A percentile compares a stretch with the other conserved stretches of the same genome.
These are phyloP conservation scores for Chenopodium suecicum DNA, from an alignment of 148 eudicot species.

Conservation along the genomic window DNA sequence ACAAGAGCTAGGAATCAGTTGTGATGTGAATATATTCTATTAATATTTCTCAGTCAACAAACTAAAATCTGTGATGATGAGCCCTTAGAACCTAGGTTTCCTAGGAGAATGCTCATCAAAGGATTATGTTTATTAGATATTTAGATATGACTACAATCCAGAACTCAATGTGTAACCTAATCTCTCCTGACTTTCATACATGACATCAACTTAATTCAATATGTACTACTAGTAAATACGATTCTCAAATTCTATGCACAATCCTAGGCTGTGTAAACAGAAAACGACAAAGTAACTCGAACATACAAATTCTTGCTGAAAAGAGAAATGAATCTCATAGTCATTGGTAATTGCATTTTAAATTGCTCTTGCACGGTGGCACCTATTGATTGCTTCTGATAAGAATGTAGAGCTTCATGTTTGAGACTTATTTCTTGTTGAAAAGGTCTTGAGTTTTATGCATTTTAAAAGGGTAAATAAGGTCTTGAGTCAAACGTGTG, in stretches of 20 bases:
- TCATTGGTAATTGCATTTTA: too few relatives aligned
- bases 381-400: too few relatives aligned
- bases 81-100: not conserved
- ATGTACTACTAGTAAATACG: too few relatives aligned
- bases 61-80: not conserved
- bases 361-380: too few relatives aligned
- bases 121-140: not conserved
- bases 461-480: too few relatives aligned
- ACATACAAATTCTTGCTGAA: not conserved
- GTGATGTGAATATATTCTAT: not conserved
- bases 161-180: too few relatives aligned
- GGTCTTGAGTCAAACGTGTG: too few relatives aligned
- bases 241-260: not conserved
- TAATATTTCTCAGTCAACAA: not conserved
- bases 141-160: not conserved
- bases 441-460: too few relatives aligned
- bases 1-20: not conserved
- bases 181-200: too few relatives aligned
- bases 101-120: not conserved
- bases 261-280: not conserved
- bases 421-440: too few relatives aligned
- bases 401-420: too few relatives aligned
- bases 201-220: not conserved
- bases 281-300: not conserved
- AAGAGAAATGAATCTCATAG: not conserved